phyloP scores from a whole-genome alignment of 495 filamentous ascomycete genomes.

The Penicillium verhagenii region DNA sequence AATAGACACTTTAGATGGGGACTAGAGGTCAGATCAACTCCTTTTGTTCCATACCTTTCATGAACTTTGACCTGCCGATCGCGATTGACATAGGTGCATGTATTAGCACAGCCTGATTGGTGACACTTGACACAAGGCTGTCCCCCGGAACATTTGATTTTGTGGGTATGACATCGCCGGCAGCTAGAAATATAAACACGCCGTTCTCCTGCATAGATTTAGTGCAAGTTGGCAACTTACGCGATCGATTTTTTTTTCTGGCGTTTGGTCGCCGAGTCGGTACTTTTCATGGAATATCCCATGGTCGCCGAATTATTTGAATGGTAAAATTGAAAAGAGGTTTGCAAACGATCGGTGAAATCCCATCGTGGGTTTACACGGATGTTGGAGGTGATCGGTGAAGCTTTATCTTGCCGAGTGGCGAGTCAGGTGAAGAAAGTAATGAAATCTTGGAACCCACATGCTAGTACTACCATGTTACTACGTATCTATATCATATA shows the following conservation, averaged over 20 bases:
- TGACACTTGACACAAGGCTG: constrained; percentile 34
- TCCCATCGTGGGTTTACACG: not conserved
- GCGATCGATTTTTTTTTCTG: constrained; percentile 32
- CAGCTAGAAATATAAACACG: constrained; percentile 20
- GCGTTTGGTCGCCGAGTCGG: constrained; percentile 9
- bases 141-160: constrained; percentile 39
- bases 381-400: not conserved
- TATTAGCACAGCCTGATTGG: constrained; percentile 19
- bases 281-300: not conserved
- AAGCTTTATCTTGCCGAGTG: not conserved
- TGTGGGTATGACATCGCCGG: constrained; percentile 35
- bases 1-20: not conserved
- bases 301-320: not conserved
- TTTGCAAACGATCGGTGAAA: not conserved
- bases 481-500: too few relatives aligned
- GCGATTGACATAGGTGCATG: constrained; percentile 34
- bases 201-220: not conserved
- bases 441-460: too few relatives aligned
- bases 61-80: constrained; percentile 36
- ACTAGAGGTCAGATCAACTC: not conserved
- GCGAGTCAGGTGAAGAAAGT: not conserved
- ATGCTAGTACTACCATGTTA: too few relatives aligned
- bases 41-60: constrained; percentile 24
- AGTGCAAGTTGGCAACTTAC: constrained; percentile 10
- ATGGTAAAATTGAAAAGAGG: not conserved